Base-by-base conservation (phyloP, 768 basidiomycete genomes). In the Russula griseocarnosa region DNA sequence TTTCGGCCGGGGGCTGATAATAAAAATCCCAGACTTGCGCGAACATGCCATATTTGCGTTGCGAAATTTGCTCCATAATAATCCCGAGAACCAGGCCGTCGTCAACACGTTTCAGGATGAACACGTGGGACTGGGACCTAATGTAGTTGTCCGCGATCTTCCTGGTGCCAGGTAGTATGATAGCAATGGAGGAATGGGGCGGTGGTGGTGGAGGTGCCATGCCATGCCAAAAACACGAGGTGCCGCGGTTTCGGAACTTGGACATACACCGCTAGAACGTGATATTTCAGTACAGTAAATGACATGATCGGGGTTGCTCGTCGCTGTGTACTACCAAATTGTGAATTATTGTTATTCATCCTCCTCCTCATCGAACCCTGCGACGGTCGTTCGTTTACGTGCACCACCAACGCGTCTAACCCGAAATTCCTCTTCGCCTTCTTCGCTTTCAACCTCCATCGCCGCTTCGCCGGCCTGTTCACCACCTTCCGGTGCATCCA, bases 1-100 rank as follows among this genome's bases (percentile, higher is more conserved):
- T 52, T 44, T n/a, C 40, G 36, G 58, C 28, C 3, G 9, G 5
- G 5, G 63, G 24, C 58, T 57, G 24, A 54, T 57, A 8, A 70
- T 60, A 11, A 55, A 69, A 36, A 18, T 47, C 60, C 38, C 71
- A 94, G 95, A 92, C 75, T 77, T 98, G 53, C 87, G 93, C 22
- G 95, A 98, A 76, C 92, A 97, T 71, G 93, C 94, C 2, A 83
- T 98, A 47, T 86, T 97, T 67, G 82, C 92, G 22, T 78, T 97
- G 22, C 84, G 85, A 50, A 92, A 90, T 73, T 74, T 96, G 13
- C 79, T 98, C 61, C 79, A 87, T 67, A 79, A 80, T 42, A 97
- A 97, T 73, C 66, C 74, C 32, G 88, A 87, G 64, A 97, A 92
- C 69, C 93, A 98, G 74, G 81, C 79, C 3, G 79, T 92, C 47